Evolutionary conservation across 257 asterid genomes (phyloP).

Genomic region (Ilex asprella): DNA sequence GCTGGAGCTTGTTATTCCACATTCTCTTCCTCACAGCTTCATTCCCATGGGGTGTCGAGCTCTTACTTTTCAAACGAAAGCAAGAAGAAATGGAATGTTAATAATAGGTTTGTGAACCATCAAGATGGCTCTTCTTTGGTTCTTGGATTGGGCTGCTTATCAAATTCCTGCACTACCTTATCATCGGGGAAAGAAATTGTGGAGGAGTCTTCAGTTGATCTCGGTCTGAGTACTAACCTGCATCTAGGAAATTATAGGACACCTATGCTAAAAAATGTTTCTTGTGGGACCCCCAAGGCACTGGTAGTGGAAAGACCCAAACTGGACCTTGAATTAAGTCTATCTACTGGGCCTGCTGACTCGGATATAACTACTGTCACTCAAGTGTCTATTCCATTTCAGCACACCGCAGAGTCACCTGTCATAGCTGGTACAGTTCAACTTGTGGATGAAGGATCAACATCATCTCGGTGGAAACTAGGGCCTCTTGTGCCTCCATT

Average conservation of each 20-base stretch:
- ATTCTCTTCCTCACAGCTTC: conserved; percentile 20
- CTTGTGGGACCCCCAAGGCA: conserved; percentile 17
- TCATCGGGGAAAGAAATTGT: conserved; percentile 41
- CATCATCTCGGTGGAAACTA: conserved; percentile 50
- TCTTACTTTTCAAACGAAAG: conserved; percentile 19
- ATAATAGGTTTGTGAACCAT: conserved; percentile 5
- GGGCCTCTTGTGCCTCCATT: conserved; percentile 39
- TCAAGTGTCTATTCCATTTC: conserved; percentile 22
- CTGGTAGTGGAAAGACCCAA: conserved; percentile 21
- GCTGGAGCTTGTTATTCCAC: conserved; percentile 6
- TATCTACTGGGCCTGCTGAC: conserved; percentile 44
- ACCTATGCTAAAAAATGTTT: conserved; percentile 12
- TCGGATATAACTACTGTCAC: conserved; percentile 37
- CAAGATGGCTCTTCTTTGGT: conserved; percentile 37
- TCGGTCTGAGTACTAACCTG: conserved; percentile 37
- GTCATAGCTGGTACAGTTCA: conserved; percentile 16
- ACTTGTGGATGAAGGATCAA: conserved; percentile 55
- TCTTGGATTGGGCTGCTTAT: conserved; percentile 40
- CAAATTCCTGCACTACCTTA: conserved; percentile 30
- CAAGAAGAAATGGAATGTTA: conserved; percentile 36
- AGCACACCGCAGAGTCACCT: conserved; percentile 19
- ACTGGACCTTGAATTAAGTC: conserved; percentile 53
- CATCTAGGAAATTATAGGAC: conserved; percentile 14
- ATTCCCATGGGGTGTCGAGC: conserved; percentile 17
- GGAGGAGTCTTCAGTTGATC: conserved; percentile 36